These are phyloP conservation scores for Linnemannia zychae DNA, from an alignment of 192 early-diverging fungal genomes.

Conservation along the genomic window DNA sequence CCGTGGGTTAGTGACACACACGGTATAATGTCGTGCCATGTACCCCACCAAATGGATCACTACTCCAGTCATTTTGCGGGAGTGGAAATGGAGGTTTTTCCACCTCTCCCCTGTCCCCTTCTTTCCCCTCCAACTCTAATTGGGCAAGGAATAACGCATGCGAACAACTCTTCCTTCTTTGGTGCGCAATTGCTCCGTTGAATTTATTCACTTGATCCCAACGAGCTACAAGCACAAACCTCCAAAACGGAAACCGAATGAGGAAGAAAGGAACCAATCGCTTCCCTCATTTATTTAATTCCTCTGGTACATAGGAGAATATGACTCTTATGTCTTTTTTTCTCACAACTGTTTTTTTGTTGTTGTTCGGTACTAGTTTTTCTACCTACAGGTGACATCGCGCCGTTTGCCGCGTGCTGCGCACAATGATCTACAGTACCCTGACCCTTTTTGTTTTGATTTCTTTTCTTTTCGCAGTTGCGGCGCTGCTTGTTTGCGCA, in stretches of 20 bases:
- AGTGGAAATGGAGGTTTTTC: neutral
- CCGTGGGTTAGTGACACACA: neutral
- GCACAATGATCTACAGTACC: neutral
- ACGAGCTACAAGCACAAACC: too few species aligned
- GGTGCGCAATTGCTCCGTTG: neutral
- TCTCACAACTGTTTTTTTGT: neutral
- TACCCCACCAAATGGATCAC: neutral
- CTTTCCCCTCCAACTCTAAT: slow-evolving; percentile 3
- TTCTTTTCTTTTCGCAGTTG: too few species aligned
- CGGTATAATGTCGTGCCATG: too few species aligned
- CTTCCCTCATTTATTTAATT: neutral
- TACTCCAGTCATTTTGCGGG: neutral
- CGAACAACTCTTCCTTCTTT: neutral
- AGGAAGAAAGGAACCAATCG: too few species aligned
- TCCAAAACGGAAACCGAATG: too few species aligned
- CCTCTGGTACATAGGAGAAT: neutral
- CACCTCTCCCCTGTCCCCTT: neutral
- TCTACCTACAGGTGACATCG: neutral
- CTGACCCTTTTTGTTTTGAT: neutral
- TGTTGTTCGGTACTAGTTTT: neutral
- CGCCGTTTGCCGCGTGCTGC: neutral
- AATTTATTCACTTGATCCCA: neutral
- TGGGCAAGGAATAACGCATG: neutral
- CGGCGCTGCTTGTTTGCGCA: too few species aligned
- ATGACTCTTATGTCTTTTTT: neutral